Base-by-base conservation (phyloP, 2,329 filamentous ascomycete species). In the Rhynchosporium graminicola region DNA sequence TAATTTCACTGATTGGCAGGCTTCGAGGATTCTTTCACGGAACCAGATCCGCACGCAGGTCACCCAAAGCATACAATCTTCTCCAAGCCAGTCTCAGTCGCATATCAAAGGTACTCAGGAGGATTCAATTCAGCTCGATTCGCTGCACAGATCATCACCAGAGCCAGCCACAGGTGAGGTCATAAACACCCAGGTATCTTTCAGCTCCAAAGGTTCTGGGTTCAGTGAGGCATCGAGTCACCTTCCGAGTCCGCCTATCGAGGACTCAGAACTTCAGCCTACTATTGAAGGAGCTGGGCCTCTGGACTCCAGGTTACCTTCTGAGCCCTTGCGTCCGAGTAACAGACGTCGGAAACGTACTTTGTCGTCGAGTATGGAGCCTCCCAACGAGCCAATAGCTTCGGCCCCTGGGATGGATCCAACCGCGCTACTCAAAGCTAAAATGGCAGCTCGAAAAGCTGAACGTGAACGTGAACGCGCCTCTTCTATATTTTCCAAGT, bases 221-320 rank as follows among this genome's bases (percentile, higher is more conserved):
- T 33, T 47, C 26, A 63, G 61, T 33, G 56, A 63, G 47, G 15
- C 57, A 46, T 60, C 56, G 1, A 60, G 61, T 38, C 61, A 63
- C 43, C 57, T 63, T 26, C 61, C 57, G 8, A 63, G 50, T 26
- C 61, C 61, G 1, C 20, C 20, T 26, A 26, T 31, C 28, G 45
- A 57, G 10, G 43, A 46, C n/a, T 5, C 9, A 8, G 15, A 6
- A 36, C 33, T 36, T 36, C 33, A 62, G 28, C 55, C 58, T 9
- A 68, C 60, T 46, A 64, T 66, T 28, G 64, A 68, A 28, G 50
- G 45, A n/a, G 26, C n/a, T 15, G 26, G 54, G 42, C 57, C 36
- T 42, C 28, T n/a, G 40, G 50, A 54, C 26, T 12, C 28, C 51
- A 28, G 40, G 33, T 40, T 28, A 28, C n/a, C 31, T 52, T 33